Percentiles rank a stretch among this genome's conserved stretches.
Conservation (phyloP, 768 basidiomycete species). For the Chiua virens region DNA sequence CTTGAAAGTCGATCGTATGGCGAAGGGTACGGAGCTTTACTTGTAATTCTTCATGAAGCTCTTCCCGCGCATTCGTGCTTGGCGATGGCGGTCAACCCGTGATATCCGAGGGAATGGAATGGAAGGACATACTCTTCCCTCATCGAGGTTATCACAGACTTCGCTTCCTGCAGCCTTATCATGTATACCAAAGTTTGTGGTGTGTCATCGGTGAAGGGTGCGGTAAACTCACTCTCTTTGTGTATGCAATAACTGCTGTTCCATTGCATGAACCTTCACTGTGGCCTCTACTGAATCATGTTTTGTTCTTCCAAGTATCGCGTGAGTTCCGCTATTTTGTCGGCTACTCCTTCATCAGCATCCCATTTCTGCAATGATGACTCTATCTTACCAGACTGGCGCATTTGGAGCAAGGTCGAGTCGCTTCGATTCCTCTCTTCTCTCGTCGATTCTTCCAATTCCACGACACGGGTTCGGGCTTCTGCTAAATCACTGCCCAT, state of each 20-base stretch:
- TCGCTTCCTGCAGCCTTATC: constrained; percentile 27
- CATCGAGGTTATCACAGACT: constrained; percentile 27
- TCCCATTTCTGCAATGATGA: not conserved
- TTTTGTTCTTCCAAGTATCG: constrained; percentile 28
- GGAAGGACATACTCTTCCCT: constrained; percentile 32
- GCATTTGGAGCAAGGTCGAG: constrained; percentile 20
- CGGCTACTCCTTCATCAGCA: constrained; percentile 18
- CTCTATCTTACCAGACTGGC: constrained; percentile 23
- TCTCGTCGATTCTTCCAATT: constrained; percentile 33
- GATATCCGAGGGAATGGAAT: constrained; percentile 14
- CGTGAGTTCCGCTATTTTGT: constrained; percentile 24
- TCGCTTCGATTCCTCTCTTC: constrained; percentile 24
- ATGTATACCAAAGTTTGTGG: constrained; percentile 11
- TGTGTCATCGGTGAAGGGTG: not conserved
- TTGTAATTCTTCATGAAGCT: constrained; percentile 22
- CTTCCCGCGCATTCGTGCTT: constrained; percentile 26
- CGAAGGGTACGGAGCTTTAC: constrained; percentile 30
- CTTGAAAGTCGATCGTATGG: constrained; percentile 31
- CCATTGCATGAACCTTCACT: constrained; percentile 23
- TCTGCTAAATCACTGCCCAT: constrained; percentile 45
- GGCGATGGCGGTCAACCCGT: constrained; percentile 8
- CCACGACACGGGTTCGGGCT: constrained; percentile 37
- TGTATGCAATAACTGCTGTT: constrained; percentile 23
- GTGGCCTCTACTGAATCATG: constrained; percentile 26
- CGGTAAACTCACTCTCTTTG: constrained; percentile 20